phyloP scores from a whole-genome alignment of 148 eudicot genomes.

The Cornus kousa region DNA sequence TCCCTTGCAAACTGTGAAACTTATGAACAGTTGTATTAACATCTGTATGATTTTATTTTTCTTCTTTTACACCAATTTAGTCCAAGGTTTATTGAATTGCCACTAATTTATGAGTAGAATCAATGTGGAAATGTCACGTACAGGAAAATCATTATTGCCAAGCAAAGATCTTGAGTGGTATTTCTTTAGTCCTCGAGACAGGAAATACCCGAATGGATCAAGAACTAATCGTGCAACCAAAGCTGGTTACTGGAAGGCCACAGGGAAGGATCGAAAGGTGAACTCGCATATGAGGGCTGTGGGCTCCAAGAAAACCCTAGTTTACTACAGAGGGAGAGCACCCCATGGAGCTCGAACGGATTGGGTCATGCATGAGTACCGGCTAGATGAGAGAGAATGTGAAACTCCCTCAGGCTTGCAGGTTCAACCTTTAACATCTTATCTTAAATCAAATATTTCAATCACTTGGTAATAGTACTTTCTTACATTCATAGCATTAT shows the following conservation, averaged over 20 bases:
- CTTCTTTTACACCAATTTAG: too few relatives aligned
- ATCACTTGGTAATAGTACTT: neutral
- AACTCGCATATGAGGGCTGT: constrained; percentile 65
- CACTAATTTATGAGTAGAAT: neutral
- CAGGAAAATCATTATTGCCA: constrained; percentile 81
- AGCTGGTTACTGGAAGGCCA: constrained; percentile 93
- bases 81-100: too few relatives aligned
- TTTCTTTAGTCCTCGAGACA: constrained; percentile 82
- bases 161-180: constrained; percentile 94
- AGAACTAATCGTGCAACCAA: constrained; percentile 89
- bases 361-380: constrained; percentile 95
- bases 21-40: too few relatives aligned
- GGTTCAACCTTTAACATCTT: constrained; percentile 27
- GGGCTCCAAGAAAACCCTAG: constrained; percentile 91
- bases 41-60: too few relatives aligned
- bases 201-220: constrained; percentile 86
- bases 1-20: too few relatives aligned
- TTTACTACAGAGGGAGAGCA: constrained; percentile 85
- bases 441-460: neutral
- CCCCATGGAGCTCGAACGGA: constrained; percentile 77
- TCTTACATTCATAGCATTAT: neutral
- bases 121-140: neutral
- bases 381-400: constrained; percentile 81
- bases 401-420: constrained; percentile 59
- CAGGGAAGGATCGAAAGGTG: constrained; percentile 83